Percentiles rank a stretch among this genome's conserved stretches.
Conservation (phyloP, 2,329 filamentous ascomycete genomes). For the Fusarium chlamydosporum region DNA sequence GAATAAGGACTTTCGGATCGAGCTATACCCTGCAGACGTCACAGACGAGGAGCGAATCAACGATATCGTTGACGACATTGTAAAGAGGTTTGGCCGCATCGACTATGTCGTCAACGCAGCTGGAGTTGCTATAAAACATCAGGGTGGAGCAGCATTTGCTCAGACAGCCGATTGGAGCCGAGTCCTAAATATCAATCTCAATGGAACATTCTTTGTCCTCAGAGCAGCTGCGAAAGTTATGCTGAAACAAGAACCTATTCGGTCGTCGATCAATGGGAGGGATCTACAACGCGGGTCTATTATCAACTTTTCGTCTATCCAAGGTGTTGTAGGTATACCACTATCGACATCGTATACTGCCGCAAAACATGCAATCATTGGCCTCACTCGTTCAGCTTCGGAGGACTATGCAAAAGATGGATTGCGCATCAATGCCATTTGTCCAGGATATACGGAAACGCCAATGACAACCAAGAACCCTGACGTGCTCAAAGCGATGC, state of each 20-base stretch:
- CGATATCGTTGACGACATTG: constrained; percentile 47
- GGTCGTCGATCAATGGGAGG: constrained; percentile 53
- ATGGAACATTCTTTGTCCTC: constrained; percentile 59
- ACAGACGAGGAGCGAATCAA: constrained; percentile 49
- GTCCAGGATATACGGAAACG: constrained; percentile 53
- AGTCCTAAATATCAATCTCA: constrained; percentile 60
- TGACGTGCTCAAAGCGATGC: constrained; percentile 50
- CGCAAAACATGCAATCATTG: constrained; percentile 41
- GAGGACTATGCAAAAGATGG: constrained; percentile 60
- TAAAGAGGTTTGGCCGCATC: constrained; percentile 54
- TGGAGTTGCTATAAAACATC: constrained; percentile 57
- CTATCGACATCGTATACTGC: constrained; percentile 42
- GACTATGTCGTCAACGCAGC: constrained; percentile 61
- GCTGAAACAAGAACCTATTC: constrained; percentile 59
- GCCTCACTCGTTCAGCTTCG: constrained; percentile 53
- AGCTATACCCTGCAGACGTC: constrained; percentile 47
- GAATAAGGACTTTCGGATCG: background rate
- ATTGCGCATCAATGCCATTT: constrained; percentile 57
- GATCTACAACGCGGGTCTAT: constrained; percentile 38
- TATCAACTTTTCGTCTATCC: constrained; percentile 42
- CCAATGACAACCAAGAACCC: constrained; percentile 51
- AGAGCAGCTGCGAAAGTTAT: constrained; percentile 59
- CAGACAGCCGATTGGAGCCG: constrained; percentile 58
- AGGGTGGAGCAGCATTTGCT: constrained; percentile 55
- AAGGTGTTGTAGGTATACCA: constrained; percentile 36